Conservation (phyloP, 108 stramenopile genomes). For the Cyclostephanos tholiformis region DNA sequence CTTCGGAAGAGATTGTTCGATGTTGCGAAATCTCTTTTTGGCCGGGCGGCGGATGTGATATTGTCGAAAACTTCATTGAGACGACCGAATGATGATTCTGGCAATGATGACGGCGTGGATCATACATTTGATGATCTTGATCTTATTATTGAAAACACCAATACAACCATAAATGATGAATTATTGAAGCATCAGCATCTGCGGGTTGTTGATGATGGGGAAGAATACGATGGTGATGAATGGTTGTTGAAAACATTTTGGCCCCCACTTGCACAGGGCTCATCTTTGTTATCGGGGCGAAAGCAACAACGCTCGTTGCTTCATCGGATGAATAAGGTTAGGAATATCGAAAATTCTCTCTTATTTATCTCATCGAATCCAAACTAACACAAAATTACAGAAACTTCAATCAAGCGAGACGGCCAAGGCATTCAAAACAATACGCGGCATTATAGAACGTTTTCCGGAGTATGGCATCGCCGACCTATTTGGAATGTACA, state of each 20-base stretch:
- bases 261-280: constrained; percentile 15
- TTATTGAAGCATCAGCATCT: not conserved
- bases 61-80: not conserved
- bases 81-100: constrained; percentile 1
- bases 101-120: constrained; percentile 7
- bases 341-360: not conserved
- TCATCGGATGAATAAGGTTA: constrained; percentile 16
- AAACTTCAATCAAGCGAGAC: constrained; percentile 57
- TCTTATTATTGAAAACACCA: constrained; percentile 2
- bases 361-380: not conserved
- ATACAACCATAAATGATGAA: constrained; percentile 4
- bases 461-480: constrained; percentile 70
- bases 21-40: constrained; percentile 1
- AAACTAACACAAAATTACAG: constrained; percentile 5
- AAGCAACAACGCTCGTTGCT: constrained; percentile 21
- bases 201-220: not conserved
- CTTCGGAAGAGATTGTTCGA: constrained; percentile 5
- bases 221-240: not conserved
- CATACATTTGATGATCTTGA: constrained; percentile 34
- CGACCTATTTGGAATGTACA: constrained; percentile 50
- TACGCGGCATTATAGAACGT: constrained; percentile 52
- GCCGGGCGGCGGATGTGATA: not conserved
- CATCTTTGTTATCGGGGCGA: constrained; percentile 1
- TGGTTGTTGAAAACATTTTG: constrained; percentile 5
- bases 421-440: constrained; percentile 54